A percentile compares a stretch with the other conserved stretches of the same genome.
These are phyloP conservation scores for Candida taoyuanica DNA, from an alignment of 805 yeast species.

Conservation along the genomic window DNA sequence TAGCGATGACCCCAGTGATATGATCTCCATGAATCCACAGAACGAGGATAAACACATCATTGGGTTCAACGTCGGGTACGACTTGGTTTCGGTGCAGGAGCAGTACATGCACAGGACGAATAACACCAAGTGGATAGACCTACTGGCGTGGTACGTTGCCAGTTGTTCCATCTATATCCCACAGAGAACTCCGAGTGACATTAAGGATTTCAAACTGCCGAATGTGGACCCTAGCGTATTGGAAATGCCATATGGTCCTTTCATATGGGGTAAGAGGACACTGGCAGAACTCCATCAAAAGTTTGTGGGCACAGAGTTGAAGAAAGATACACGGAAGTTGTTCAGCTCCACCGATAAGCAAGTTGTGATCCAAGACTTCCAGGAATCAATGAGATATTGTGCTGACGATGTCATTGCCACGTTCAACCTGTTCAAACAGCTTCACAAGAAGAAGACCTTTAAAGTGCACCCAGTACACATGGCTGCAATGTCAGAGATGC, in stretches of 20 bases:
- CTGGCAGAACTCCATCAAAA: slow-evolving; percentile 15
- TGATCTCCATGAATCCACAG: slow-evolving; percentile 52
- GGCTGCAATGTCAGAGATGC: slow-evolving; percentile 5
- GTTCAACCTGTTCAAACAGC: slow-evolving; percentile 46
- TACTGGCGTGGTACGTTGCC: slow-evolving; percentile 71
- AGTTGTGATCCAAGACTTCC: slow-evolving; percentile 51
- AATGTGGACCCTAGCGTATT: background rate
- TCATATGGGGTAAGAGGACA: background rate
- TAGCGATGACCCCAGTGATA: slow-evolving; percentile 40
- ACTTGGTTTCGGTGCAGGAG: slow-evolving; percentile 73
- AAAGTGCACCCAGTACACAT: slow-evolving; percentile 7
- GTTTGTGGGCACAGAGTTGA: slow-evolving; percentile 44
- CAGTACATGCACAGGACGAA: slow-evolving; percentile 64
- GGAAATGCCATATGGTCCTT: background rate
- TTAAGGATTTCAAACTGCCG: slow-evolving; percentile 2
- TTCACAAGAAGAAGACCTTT: background rate
- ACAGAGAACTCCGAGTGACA: background rate
- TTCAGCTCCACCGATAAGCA: slow-evolving; percentile 52
- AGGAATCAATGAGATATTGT: slow-evolving; percentile 66
- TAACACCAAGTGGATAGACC: slow-evolving; percentile 74
- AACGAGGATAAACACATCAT: slow-evolving; percentile 50
- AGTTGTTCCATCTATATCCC: slow-evolving; percentile 2
- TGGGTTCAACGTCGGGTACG: slow-evolving; percentile 85
- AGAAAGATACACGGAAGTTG: slow-evolving; percentile 59
- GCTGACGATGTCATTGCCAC: slow-evolving; percentile 77